A percentile compares a stretch with the other conserved stretches of the same genome.
phyloP scores from a whole-genome alignment of 1,139 yeast genomes.

The Saccharomyces pastorianus region DNA sequence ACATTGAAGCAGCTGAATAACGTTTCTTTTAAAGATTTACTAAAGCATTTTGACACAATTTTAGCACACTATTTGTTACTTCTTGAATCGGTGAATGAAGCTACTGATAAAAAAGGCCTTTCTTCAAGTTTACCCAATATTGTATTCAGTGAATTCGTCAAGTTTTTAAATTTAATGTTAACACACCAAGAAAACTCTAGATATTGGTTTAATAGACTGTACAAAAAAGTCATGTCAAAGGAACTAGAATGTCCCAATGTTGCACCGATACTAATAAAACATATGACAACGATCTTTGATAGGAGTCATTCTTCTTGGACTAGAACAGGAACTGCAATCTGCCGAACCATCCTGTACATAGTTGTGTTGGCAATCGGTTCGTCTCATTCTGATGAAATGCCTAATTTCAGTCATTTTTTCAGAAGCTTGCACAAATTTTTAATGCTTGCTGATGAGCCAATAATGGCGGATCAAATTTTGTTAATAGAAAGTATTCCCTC shows the following conservation, averaged over 20 bases:
- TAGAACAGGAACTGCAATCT: not conserved
- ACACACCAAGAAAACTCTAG: conserved; percentile 61
- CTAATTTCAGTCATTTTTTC: conserved; percentile 28
- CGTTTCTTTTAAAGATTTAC: conserved; percentile 11
- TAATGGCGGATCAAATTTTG: conserved; percentile 52
- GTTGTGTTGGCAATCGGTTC: not conserved
- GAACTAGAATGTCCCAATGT: conserved; percentile 34
- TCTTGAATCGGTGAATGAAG: conserved; percentile 10
- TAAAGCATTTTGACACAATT: conserved; percentile 19
- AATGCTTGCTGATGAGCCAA: conserved; percentile 38
- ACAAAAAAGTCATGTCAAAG: conserved; percentile 16
- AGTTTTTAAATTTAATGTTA: conserved; percentile 53
- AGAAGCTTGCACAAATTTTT: conserved; percentile 43
- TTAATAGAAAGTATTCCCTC: conserved; percentile 52
- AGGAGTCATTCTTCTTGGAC: not conserved
- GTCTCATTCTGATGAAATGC: not conserved
- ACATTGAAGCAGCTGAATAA: conserved; percentile 12
- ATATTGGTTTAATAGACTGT: conserved; percentile 46
- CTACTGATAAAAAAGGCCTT: conserved; percentile 11
- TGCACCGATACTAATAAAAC: conserved; percentile 44
- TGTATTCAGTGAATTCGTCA: conserved; percentile 49
- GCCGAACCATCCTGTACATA: not conserved
- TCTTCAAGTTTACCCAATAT: not conserved
- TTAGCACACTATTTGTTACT: conserved; percentile 16
- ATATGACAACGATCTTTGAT: conserved; percentile 1